Conservation (phyloP, 345 rosid genomes). For the Hevea brasiliensis region DNA sequence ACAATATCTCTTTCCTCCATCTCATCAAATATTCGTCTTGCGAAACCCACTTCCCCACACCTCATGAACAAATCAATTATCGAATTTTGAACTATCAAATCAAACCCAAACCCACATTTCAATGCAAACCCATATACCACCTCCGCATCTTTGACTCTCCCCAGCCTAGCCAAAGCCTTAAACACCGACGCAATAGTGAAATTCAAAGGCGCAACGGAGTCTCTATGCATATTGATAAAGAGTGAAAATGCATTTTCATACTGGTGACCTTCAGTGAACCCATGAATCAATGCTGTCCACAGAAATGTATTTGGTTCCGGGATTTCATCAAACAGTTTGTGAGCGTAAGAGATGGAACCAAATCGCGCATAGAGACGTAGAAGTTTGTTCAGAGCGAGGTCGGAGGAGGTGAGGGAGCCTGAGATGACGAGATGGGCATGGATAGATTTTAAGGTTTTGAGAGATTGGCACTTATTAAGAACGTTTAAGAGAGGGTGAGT, state of each 20-base stretch:
- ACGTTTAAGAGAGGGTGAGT: constrained; percentile 1
- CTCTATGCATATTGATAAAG: neutral
- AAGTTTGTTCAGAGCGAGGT: constrained; percentile 24
- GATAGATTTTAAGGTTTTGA: neutral
- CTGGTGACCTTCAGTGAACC: constrained; percentile 21
- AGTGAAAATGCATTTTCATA: constrained; percentile 3
- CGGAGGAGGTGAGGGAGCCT: constrained; percentile 2
- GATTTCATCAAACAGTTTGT: constrained; percentile 35
- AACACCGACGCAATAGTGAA: constrained; percentile 11
- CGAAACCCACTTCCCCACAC: constrained; percentile 29
- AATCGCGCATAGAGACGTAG: constrained; percentile 9
- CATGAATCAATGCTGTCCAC: constrained; percentile 36
- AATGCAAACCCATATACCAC: constrained; percentile 19
- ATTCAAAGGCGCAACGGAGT: constrained; percentile 12
- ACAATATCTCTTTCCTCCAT: constrained; percentile 36
- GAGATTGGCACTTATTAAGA: neutral
- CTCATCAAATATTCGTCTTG: constrained; percentile 27
- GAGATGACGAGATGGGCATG: constrained; percentile 13
- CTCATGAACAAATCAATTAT: constrained; percentile 33
- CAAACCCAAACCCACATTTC: constrained; percentile 30
- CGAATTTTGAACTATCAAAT: constrained; percentile 28
- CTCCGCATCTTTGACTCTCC: constrained; percentile 10
- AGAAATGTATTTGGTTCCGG: constrained; percentile 35
- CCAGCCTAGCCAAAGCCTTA: constrained; percentile 2
- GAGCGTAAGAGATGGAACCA: constrained; percentile 20